Evolutionary conservation across 208 protist species (phyloP), one percentile per base, ranked within the genome.

Genomic region (Phytomonas sp.): DNA sequence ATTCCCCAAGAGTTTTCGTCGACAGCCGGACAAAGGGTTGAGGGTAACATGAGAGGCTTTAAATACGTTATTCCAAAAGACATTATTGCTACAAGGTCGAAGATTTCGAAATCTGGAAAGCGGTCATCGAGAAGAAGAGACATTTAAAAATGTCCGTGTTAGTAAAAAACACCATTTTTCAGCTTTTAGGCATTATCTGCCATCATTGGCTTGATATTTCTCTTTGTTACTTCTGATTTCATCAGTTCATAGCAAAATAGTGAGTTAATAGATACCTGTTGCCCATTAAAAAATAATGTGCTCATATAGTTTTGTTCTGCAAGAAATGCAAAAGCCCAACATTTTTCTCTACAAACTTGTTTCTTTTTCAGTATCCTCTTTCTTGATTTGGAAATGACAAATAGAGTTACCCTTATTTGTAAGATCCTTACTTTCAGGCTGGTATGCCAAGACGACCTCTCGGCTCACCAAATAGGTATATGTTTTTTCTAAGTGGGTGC

Each of bases 21-120:
- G 23, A 95, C 90, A 8, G 62, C 68, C 2, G 87, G 87, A 0
- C 79, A 75, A 46, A 79, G 89, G 37, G 90, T 95, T 28, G 72
- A 76, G 13, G 87, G 87, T 0, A 95, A 95, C 68, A 30, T 95
- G 30, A 78, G 75, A 17, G 87, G 90, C 0, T 89, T 95, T 60
- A 64, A 68, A 20, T 95, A 81, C 66, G 78, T 82, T 2, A 74
- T 56, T 56, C 46, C 46, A 56, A 17, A 56, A 17, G 17, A 7
- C 20, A 7, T 17, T 56, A 56, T 23, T 56, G 20, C 46, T 5
- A 26, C 46, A 0, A 56, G 23, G 8, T 26, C 46, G 23, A 17
- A 0, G 20, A 56, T 56, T 26, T 20, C 46, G 23, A 56, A 56
- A 26, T 26, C 20, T 6, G 46, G 6, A 11, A 56, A 56, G 46